Conservation (phyloP, 441 rosid genomes). For the Geranium incanum region DNA sequence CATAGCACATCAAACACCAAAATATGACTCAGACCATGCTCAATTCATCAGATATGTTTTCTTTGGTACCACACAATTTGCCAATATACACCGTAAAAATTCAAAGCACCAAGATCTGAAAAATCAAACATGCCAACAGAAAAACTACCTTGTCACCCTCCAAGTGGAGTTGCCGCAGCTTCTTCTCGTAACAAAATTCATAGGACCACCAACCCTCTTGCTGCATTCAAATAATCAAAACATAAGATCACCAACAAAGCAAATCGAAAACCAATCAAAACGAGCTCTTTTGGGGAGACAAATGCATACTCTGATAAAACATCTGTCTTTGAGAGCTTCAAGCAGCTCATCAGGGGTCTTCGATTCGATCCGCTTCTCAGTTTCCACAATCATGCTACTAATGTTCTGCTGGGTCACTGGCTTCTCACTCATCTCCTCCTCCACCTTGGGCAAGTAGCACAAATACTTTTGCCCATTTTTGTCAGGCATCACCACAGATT, state of each 20-base stretch:
- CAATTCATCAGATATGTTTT: not conserved
- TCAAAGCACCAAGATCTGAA: too few relatives aligned
- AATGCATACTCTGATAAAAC: conserved; percentile 56
- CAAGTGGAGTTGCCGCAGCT: conserved; percentile 55
- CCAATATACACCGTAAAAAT: too few relatives aligned
- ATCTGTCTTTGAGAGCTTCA: conserved; percentile 49
- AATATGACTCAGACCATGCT: not conserved
- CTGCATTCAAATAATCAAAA: conserved; percentile 30
- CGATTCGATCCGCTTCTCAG: conserved; percentile 55
- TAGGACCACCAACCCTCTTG: conserved; percentile 99
- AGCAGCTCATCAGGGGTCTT: conserved; percentile 89
- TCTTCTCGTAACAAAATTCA: conserved; percentile 64
- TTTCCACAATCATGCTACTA: conserved; percentile 71
- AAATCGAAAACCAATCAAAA: not conserved
- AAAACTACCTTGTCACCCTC: conserved; percentile 62
- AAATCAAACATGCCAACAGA: not conserved
- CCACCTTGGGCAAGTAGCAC: conserved; percentile 82
- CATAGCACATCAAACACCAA: not conserved
- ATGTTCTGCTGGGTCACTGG: conserved; percentile 41
- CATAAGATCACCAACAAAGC: not conserved
- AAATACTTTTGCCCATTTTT: conserved; percentile 49
- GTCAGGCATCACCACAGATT: conserved; percentile 56
- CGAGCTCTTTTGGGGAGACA: conserved; percentile 10
- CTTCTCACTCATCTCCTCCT: conserved; percentile 46
- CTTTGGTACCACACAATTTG: not conserved